Percentiles rank a stretch among this genome's conserved stretches.
These are phyloP conservation scores for Verticillium nonalfalfae DNA, from an alignment of 2,329 filamentous ascomycete genomes.

Conservation along the genomic window DNA sequence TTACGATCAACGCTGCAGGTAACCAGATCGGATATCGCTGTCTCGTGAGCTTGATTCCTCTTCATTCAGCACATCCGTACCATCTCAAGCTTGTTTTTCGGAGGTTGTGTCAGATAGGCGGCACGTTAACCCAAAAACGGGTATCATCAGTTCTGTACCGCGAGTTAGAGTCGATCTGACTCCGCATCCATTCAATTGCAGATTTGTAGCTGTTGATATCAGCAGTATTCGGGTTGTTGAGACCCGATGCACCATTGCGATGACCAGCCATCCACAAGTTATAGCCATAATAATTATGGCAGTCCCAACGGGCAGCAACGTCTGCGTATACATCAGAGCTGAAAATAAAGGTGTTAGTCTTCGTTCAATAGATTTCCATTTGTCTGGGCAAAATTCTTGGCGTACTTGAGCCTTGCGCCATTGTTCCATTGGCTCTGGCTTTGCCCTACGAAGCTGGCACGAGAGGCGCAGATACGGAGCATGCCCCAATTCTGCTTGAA, in stretches of 20 bases:
- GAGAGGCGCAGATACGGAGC: conserved; percentile 16
- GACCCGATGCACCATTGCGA: conserved; percentile 9
- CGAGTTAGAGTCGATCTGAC: conserved; percentile 9
- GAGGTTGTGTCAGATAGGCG: conserved; percentile 9
- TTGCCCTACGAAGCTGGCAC: conserved; percentile 15
- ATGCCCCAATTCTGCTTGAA: conserved; percentile 25
- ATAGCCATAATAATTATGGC: conserved; percentile 10
- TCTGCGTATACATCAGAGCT: conserved; percentile 11
- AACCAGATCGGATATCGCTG: no score
- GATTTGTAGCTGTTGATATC: conserved; percentile 7
- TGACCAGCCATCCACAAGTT: conserved; percentile 11
- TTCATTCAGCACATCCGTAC: no score
- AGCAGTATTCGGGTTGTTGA: conserved; percentile 8
- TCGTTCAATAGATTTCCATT: neutral
- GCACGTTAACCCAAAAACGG: conserved; percentile 11
- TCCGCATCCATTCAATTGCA: conserved; percentile 11
- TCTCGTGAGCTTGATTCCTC: no score
- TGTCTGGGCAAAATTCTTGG: neutral
- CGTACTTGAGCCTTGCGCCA: conserved; percentile 19
- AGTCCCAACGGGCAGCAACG: conserved; percentile 9
- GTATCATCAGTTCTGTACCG: conserved; percentile 9
- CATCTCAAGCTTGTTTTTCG: no score
- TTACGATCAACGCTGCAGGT: no score
- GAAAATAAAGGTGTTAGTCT: neutral
- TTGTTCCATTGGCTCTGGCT: conserved; percentile 14